Base-by-base conservation (phyloP, 164 flowering plant genomes). In the Vitis riparia region DNA sequence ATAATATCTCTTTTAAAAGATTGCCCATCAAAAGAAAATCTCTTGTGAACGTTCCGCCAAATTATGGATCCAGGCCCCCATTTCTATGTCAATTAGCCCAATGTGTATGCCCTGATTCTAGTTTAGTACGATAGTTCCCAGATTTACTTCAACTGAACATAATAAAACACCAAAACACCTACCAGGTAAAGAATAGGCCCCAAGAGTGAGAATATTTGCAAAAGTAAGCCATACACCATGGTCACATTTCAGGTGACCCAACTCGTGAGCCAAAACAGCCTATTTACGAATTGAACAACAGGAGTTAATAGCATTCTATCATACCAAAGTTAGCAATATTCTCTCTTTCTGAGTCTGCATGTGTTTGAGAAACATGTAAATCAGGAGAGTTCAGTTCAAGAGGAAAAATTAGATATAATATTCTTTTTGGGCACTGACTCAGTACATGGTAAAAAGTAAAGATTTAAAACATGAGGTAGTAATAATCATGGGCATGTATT, bases 251-350 rank as follows among this genome's bases (percentile, higher is more conserved):
- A 95, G 81, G 83, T 95, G 99, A 68, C 98, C 99, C 80, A 94
- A 76, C 82, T 94, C 99, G 62, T 94, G 99, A 68, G 99, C 99
- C 83, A 92, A 70, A 75, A 94, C 97, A 83, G 97, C 97, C 99
- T 94, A 68, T 19, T 62, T 17, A 74, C 60, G 17, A 47, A 66
- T 55, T 15, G 12, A 59, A 71, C 27, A 44, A 1, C 27, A 75
- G 44, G 44, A 51, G 55, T 60, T 51, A 57, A 62, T 68, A 61
- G 10, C 29, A 48, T 10, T 17, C 5, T 48, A 50, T 15, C 37
- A 51, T 37, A 30, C 9, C 3, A 52, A 59, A 19, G 16, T 3
- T 14, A 61, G 63, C 63, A 14, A 6, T 13, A 14, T 30, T 32
- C 16, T 37, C 44, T 37, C 44, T 37, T 37, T 37, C 44, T 23